A percentile compares a stretch with the other conserved stretches of the same genome.
Evolutionary conservation across 2,329 filamentous ascomycete species (phyloP).

Genomic region (Endothia cerciana): DNA sequence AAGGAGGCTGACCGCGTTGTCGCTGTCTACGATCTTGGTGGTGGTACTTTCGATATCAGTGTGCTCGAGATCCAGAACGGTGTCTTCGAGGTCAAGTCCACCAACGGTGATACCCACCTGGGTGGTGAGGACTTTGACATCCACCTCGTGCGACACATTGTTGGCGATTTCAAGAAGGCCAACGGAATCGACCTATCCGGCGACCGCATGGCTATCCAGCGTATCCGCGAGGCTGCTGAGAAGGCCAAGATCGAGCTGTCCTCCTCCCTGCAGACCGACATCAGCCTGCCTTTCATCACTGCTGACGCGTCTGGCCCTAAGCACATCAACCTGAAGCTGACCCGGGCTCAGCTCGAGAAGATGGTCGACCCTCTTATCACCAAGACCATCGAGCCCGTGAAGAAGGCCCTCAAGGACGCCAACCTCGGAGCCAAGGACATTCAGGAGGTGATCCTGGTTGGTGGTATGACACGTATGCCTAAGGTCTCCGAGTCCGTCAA

Average conservation of each 20-base stretch:
- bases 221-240: constrained; percentile 97
- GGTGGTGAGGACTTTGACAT: constrained; percentile 99
- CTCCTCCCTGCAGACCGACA: constrained; percentile 92
- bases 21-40: constrained; percentile 96
- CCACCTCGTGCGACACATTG: constrained; percentile 87
- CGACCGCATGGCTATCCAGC: constrained; percentile 98
- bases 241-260: constrained; percentile 99
- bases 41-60: constrained; percentile 99
- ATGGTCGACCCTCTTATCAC: constrained; percentile 88
- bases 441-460: constrained; percentile 95
- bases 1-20: constrained; percentile 90
- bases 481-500: constrained; percentile 97
- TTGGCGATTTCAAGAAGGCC: constrained; percentile 96
- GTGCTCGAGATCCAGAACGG: constrained; percentile 96
- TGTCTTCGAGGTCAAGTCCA: constrained; percentile 99
- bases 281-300: constrained; percentile 98
- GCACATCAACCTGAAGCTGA: constrained; percentile 97
- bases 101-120: constrained; percentile 97
- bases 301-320: constrained; percentile 93
- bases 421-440: constrained; percentile 90
- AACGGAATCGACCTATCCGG: constrained; percentile 85
- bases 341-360: constrained; percentile 87
- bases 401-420: constrained; percentile 96
- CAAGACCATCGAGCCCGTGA: constrained; percentile 87
- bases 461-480: constrained; percentile 99